Evolutionary conservation across 257 asterid genomes (phyloP), one percentile per base, ranked within the genome.

Genomic region (Osmanthus fragrans): DNA sequence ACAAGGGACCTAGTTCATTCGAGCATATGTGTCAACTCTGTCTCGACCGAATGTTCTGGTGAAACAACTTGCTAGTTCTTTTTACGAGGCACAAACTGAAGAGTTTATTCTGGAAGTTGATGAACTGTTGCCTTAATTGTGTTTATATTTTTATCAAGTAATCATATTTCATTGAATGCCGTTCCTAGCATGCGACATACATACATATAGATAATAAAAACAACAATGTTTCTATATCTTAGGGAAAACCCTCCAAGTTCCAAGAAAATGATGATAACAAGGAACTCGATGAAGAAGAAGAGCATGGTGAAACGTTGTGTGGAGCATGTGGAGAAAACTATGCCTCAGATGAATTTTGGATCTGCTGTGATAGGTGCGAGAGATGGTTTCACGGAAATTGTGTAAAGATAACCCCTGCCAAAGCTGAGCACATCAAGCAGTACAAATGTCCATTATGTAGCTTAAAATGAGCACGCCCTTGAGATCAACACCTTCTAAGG

Each of bases 321-420:
- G 94, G 94, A 33, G 94, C 94, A 71, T 92, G 96, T 70, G 92
- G 91, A 0, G 95, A 91, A 79, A 91, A 84, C 84, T 87, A 90
- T 70, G 91, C 88, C 7, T 80, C 91, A 0, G 92, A 90, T 6
- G 96, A 90, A 72, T 92, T 91, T 73, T 92, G 97, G 96, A 92
- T 91, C 71, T 90, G 91, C 86, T 92, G 96, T 32, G 96, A 92
- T 85, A 73, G 87, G 70, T 92, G 97, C 10, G 93, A 92, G 86
- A 86, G 85, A 84, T 91, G 97, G 97, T 92, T 89, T 89, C 97
- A 92, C 75, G 96, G 97, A 29, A 86, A 88, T 87, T 92, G 97
- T 60, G 97, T 91, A 23, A 90, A 91, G 86, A 86, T 92, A 81
- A 92, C 96, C 45, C 97, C 97, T 63, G 96, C 97, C 4, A 85